Evolutionary conservation across 2,329 filamentous ascomycete species (phyloP).

Genomic region (Aureobasidium sp.): DNA sequence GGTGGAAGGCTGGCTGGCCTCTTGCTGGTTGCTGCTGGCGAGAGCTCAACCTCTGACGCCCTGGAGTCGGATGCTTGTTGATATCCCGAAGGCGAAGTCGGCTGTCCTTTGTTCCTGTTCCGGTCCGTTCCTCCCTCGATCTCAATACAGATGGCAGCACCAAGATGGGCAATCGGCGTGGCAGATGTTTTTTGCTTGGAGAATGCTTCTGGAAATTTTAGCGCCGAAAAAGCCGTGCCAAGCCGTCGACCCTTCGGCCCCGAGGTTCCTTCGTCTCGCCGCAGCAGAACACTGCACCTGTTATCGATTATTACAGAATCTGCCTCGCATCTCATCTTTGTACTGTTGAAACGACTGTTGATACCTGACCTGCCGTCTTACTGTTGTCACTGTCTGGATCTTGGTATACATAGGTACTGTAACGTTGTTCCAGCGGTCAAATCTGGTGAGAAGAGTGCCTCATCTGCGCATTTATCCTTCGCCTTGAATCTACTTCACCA

Average conservation of each 20-base stretch:
- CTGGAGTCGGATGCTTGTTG: background rate
- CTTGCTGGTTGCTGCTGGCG: background rate
- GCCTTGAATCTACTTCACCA: slow-evolving; percentile 14
- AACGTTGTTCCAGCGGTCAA: background rate
- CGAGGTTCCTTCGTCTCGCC: slow-evolving; percentile 7
- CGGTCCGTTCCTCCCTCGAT: background rate
- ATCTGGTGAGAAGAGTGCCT: background rate
- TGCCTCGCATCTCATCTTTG: background rate
- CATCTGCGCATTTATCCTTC: slow-evolving; percentile 8
- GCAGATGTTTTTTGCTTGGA: slow-evolving; percentile 17
- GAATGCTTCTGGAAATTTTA: slow-evolving; percentile 15
- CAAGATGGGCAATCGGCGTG: background rate
- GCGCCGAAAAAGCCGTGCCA: slow-evolving; percentile 11
- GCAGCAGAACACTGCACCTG: background rate
- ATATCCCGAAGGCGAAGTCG: background rate
- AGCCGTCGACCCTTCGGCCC: background rate
- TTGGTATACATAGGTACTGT: background rate
- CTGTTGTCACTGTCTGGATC: background rate
- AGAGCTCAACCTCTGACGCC: slow-evolving; percentile 13
- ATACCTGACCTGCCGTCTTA: no score
- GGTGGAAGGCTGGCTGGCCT: background rate
- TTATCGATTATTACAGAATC: background rate
- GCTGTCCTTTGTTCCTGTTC: background rate
- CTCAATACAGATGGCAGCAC: background rate
- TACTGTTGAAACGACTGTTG: no score